These are phyloP conservation scores for Botrytis porri DNA, from an alignment of 2,329 filamentous ascomycete genomes.

Conservation along the genomic window DNA sequence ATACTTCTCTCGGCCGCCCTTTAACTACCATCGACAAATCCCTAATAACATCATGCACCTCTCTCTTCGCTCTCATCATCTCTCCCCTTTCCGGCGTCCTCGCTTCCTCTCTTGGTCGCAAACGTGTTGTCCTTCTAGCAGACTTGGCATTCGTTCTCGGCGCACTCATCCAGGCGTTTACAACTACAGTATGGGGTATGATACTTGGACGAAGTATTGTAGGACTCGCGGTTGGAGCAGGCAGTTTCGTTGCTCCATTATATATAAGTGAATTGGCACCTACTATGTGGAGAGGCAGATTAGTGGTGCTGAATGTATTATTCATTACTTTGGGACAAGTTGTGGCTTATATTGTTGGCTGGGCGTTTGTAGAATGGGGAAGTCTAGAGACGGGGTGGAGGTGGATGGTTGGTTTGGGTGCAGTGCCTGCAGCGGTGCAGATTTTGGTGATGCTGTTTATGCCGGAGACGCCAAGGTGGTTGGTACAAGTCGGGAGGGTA, in stretches of 20 bases:
- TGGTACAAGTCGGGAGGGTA: constrained; percentile 66
- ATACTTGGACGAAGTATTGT: constrained; percentile 66
- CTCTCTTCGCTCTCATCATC: constrained; percentile 61
- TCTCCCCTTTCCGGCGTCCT: constrained; percentile 64
- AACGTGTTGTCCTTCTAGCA: constrained; percentile 60
- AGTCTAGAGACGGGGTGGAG: constrained; percentile 65
- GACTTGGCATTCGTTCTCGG: constrained; percentile 67
- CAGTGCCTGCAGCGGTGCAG: constrained; percentile 72
- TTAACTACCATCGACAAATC: constrained; percentile 66
- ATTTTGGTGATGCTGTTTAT: constrained; percentile 65
- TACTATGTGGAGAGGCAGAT: constrained; percentile 67
- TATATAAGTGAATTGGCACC: constrained; percentile 88
- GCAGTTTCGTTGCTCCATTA: constrained; percentile 78
- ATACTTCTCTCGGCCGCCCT: constrained; percentile 52
- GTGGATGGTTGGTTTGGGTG: constrained; percentile 88
- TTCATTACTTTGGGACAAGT: constrained; percentile 89
- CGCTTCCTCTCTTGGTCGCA: constrained; percentile 60
- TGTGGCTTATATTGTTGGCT: constrained; percentile 81
- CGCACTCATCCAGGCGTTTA: constrained; percentile 61
- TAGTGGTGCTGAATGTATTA: constrained; percentile 78
- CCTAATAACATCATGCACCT: constrained; percentile 67
- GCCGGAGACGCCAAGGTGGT: constrained; percentile 87
- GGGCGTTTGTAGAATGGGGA: constrained; percentile 61
- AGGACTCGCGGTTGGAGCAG: constrained; percentile 69
- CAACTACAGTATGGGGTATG: constrained; percentile 60